Evolutionary conservation across 805 yeast genomes (phyloP).

Genomic region (Cyberlindnera lachancei): DNA sequence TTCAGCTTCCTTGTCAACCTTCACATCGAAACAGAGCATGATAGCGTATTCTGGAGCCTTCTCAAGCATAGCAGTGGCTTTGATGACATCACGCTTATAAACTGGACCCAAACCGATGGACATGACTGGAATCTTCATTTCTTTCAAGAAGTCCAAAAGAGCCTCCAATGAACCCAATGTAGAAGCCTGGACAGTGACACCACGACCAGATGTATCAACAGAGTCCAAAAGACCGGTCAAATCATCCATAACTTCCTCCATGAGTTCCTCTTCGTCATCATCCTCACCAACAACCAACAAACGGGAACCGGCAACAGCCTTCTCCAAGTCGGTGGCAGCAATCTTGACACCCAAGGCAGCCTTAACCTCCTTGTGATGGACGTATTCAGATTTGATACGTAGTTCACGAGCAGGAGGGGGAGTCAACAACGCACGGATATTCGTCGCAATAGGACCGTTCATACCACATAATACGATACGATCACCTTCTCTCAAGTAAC

Average conservation of each 20-base stretch:
- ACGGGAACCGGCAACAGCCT: constrained; percentile 98
- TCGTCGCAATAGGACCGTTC: constrained; percentile 97
- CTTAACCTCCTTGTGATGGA: constrained; percentile 95
- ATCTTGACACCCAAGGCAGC: constrained; percentile 99
- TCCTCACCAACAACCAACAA: constrained; percentile 91
- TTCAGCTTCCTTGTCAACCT: constrained; percentile 95
- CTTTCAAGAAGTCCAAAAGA: constrained; percentile 89
- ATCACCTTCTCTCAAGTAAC: constrained; percentile 92
- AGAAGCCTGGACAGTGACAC: constrained; percentile 98
- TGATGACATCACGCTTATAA: constrained; percentile 96
- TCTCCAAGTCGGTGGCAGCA: constrained; percentile 95
- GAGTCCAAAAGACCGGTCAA: constrained; percentile 89
- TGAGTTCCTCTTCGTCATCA: constrained; percentile 94
- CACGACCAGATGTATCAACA: constrained; percentile 90
- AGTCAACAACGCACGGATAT: constrained; percentile 89
- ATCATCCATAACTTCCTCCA: constrained; percentile 99
- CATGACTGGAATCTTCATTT: constrained; percentile 99
- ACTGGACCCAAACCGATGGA: constrained; percentile 98
- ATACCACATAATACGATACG: constrained; percentile 93
- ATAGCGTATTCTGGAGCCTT: constrained; percentile 92
- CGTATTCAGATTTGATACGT: constrained; percentile 93
- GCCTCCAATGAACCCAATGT: constrained; percentile 98
- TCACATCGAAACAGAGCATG: constrained; percentile 98
- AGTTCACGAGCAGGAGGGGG: constrained; percentile 97
- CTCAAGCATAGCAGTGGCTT: constrained; percentile 93